These are phyloP conservation scores for Kwoniella botswanensis DNA, from an alignment of 768 basidiomycete genomes.

Conservation along the genomic window DNA sequence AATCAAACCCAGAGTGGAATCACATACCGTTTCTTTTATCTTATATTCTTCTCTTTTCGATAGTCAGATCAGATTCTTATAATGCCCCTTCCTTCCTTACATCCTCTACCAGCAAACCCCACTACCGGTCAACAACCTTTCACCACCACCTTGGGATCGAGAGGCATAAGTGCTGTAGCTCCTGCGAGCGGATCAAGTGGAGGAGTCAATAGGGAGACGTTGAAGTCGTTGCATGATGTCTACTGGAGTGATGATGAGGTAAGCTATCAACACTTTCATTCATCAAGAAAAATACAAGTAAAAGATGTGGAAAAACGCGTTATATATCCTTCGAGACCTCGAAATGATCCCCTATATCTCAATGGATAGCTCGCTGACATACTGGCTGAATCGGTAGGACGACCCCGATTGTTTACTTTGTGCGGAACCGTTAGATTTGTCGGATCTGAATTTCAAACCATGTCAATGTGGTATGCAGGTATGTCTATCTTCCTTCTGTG, in stretches of 20 bases:
- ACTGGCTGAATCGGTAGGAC: slow-evolving; percentile 66
- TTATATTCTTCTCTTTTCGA: slow-evolving; percentile 3
- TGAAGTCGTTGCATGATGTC: slow-evolving; percentile 58
- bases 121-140: slow-evolving; percentile 48
- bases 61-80: background rate
- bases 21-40: background rate
- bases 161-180: slow-evolving; percentile 17
- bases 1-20: background rate
- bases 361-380: background rate
- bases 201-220: slow-evolving; percentile 52
- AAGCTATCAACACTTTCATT: slow-evolving; percentile 16
- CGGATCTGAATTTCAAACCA: slow-evolving; percentile 98
- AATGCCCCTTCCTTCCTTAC: slow-evolving; percentile 44
- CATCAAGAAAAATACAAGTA: background rate
- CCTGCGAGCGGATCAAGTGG: slow-evolving; percentile 39
- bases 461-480: slow-evolving; percentile 99
- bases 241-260: slow-evolving; percentile 60
- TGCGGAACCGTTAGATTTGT: slow-evolving; percentile 97
- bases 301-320: slow-evolving; percentile 5
- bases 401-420: slow-evolving; percentile 98
- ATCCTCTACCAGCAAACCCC: slow-evolving; percentile 51
- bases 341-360: background rate
- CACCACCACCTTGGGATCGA: slow-evolving; percentile 20
- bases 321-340: background rate
- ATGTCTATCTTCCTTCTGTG: slow-evolving; percentile 23